Conservation (phyloP, 1,139 yeast genomes). For the Tardiomyces depauwii region DNA sequence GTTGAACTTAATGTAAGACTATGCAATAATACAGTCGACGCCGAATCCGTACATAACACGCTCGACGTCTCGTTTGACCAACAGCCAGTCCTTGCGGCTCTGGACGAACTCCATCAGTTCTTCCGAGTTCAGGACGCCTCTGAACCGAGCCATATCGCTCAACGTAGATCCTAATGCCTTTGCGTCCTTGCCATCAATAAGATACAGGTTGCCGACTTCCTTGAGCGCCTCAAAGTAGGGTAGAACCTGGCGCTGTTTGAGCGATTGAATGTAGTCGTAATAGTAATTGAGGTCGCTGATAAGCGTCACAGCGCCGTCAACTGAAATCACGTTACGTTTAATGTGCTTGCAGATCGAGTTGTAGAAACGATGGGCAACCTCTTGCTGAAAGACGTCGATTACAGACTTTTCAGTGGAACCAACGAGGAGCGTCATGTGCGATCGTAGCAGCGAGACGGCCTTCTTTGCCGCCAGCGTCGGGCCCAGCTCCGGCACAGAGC, state of each 20-base stretch:
- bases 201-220: conserved; percentile 70
- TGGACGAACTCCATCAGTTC: conserved; percentile 90
- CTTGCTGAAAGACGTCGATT: conserved; percentile 88
- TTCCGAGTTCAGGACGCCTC: conserved; percentile 85
- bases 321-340: conserved; percentile 57
- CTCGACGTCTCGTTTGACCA: conserved; percentile 70
- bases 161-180: conserved; percentile 77
- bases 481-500: conserved; percentile 30
- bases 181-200: conserved; percentile 66
- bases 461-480: conserved; percentile 63
- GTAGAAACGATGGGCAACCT: conserved; percentile 80
- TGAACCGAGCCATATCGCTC: conserved; percentile 73
- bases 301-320: conserved; percentile 70
- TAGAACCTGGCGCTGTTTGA: conserved; percentile 56
- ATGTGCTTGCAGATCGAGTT: conserved; percentile 64
- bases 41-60: conserved; percentile 92
- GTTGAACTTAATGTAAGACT: too few species aligned
- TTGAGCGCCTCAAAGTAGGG: conserved; percentile 76
- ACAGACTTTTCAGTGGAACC: conserved; percentile 85
- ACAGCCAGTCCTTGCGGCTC: conserved; percentile 76
- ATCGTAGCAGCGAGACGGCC: conserved; percentile 49
- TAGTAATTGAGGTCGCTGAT: conserved; percentile 50
- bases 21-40: conserved; percentile 1
- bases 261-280: conserved; percentile 54
- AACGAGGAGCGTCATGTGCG: conserved; percentile 64